Evolutionary conservation across 139 green algal genomes (phyloP).

Genomic region (Coelastrella sp.): DNA sequence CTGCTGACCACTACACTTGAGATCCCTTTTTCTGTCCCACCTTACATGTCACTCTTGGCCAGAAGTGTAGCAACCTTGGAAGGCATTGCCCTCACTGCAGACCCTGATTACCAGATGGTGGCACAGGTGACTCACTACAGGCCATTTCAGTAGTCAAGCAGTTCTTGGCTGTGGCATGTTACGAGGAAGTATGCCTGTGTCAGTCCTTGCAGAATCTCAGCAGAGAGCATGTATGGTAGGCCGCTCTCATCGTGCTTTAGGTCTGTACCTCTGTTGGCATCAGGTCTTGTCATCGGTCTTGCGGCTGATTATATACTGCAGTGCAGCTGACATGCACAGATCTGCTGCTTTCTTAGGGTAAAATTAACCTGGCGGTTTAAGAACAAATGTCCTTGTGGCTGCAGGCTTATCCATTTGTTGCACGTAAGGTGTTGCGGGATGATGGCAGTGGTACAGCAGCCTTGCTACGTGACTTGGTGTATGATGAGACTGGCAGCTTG

Average conservation of each 20-base stretch:
- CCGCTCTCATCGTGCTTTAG: no score
- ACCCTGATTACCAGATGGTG: conserved; percentile 87
- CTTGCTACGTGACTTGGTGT: conserved; percentile 80
- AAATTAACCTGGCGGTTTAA: no score
- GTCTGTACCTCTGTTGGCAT: no score
- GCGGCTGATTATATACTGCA: no score
- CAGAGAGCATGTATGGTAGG: no score
- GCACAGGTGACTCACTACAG: conserved; percentile 56
- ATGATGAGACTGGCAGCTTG: conserved; percentile 64
- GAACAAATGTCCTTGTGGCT: no score
- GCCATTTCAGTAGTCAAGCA: no score
- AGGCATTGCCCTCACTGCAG: conserved; percentile 82
- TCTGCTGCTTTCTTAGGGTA: no score
- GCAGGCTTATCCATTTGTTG: conserved; percentile 89
- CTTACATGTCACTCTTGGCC: conserved; percentile 90
- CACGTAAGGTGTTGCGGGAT: conserved; percentile 76
- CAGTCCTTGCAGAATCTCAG: no score
- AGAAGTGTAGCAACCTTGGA: conserved; percentile 82
- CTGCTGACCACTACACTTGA: conserved; percentile 82
- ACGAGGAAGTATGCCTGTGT: no score
- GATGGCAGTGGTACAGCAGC: conserved; percentile 57
- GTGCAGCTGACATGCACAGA: no score
- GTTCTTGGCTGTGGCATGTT: not conserved
- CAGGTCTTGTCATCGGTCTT: no score
- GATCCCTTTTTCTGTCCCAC: conserved; percentile 90